Base-by-base conservation (phyloP, 495 filamentous ascomycete genomes). In the Aspergillus mulundensis region DNA sequence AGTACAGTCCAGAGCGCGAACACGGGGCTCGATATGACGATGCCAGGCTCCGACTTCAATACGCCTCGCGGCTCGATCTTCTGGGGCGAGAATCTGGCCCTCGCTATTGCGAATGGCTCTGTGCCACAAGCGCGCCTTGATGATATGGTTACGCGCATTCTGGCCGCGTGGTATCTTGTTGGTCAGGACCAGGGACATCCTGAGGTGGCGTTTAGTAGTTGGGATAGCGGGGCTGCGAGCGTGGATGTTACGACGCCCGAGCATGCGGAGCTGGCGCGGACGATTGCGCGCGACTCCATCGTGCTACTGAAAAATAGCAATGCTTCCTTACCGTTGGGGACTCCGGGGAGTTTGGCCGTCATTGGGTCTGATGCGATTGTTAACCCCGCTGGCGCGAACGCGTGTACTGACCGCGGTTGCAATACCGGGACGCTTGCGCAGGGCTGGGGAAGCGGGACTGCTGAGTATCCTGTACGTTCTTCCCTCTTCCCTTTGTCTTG, bases 371-470 rank as follows among this genome's bases (percentile, higher is more conserved):
- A 87, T 42, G 84, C 84, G 5, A 55, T 55, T 32, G 44, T 55
- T 15, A 80, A 79, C 16, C 75, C 81, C 5, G 72, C 77, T 66
- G 91, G 90, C 0, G 84, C 89, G 7, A 95, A 95, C 66, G 80
- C 83, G 10, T 93, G 88, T 64, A 19, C 48, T 24, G 87, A 95
- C 66, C 82, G 83, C 41, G 81, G 84, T 16, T 93, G 91, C 58
- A 74, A 89, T 69, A 78, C 75, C 19, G 90, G 89, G 3, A 72
- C 71, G 1, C 67, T 87, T 1, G 82, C 80, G 18, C 82, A 82
- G 74, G 83, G 82, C 20, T 85, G 84, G 82, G 84, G 84, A 0
- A 84, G 81, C 34, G 84, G 84, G 19, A 78, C 77, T 1, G 69
- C 70, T 16, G 64, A 79, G 25, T 86, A 80, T 56, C 78, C 83